These are phyloP conservation scores for Bipolaris bicolor DNA, from an alignment of 2,329 filamentous ascomycete species.

Conservation along the genomic window DNA sequence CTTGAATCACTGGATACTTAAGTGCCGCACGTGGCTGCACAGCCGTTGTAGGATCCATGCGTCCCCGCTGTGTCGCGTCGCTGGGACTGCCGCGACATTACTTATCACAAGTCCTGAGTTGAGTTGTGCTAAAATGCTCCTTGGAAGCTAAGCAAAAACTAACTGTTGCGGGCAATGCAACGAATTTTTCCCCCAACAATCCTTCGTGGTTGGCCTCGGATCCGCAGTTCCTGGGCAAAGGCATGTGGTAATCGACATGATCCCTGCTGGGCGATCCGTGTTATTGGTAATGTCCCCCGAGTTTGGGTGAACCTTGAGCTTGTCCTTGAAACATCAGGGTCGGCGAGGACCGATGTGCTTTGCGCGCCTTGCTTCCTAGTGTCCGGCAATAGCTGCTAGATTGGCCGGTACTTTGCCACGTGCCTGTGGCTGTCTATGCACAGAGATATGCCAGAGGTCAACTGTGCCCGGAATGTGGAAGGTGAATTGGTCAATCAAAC, in stretches of 20 bases:
- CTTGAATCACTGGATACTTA: conserved; percentile 3
- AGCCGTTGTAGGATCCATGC: conserved; percentile 10
- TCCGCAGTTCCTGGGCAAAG: not conserved
- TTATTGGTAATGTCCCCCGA: not conserved
- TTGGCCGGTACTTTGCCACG: not conserved
- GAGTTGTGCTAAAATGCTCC: too few species aligned
- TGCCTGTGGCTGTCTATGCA: not conserved
- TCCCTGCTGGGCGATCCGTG: not conserved
- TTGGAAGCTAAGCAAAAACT: too few species aligned
- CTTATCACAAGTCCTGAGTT: not conserved
- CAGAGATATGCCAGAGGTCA: not conserved
- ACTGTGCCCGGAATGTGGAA: conserved; percentile 10
- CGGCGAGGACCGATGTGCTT: conserved; percentile 2
- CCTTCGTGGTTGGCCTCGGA: not conserved
- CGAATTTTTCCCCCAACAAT: not conserved
- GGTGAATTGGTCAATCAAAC: conserved; percentile 6
- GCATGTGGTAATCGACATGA: not conserved
- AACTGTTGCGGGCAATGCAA: too few species aligned
- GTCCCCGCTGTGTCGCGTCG: not conserved
- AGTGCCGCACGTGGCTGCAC: conserved; percentile 11
- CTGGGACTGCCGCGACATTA: not conserved
- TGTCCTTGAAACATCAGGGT: not conserved
- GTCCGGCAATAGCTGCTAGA: not conserved
- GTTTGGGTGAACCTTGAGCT: conserved; percentile 1
- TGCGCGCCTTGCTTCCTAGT: not conserved